Conservation (phyloP, 805 yeast species). For the Barnettozyma salicaria region DNA sequence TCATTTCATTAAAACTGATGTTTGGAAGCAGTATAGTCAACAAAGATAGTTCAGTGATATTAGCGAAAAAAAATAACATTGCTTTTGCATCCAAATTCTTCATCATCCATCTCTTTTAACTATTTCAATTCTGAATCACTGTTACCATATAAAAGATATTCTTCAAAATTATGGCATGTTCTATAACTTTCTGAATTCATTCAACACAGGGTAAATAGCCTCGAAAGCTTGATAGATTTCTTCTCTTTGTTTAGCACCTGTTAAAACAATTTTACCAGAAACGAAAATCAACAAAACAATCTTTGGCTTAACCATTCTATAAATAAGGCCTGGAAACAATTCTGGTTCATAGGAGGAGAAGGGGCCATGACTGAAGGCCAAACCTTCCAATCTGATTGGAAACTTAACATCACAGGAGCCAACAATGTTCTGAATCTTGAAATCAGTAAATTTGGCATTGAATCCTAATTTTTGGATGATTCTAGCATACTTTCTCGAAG, state of each 20-base stretch:
- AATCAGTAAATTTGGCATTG: slow-evolving; percentile 95
- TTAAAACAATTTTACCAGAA: slow-evolving; percentile 92
- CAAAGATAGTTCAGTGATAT: too few species aligned
- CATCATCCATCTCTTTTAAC: too few species aligned
- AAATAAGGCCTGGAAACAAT: slow-evolving; percentile 94
- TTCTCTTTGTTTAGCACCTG: slow-evolving; percentile 98
- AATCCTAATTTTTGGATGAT: slow-evolving; percentile 97
- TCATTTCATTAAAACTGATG: too few species aligned
- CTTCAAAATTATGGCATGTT: too few species aligned
- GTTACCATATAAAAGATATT: too few species aligned
- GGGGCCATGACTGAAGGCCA: slow-evolving; percentile 97
- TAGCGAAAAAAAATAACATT: too few species aligned
- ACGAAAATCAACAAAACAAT: slow-evolving; percentile 94
- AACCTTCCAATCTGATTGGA: slow-evolving; percentile 94
- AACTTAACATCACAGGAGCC: slow-evolving; percentile 98
- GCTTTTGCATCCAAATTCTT: too few species aligned
- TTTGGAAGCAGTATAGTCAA: too few species aligned
- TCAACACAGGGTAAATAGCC: slow-evolving; percentile 95
- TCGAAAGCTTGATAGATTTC: slow-evolving; percentile 98
- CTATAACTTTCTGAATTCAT: slow-evolving; percentile 85
- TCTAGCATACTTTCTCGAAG: slow-evolving; percentile 96
- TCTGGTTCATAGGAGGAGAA: slow-evolving; percentile 99
- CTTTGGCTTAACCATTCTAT: slow-evolving; percentile 99
- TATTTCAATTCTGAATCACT: too few species aligned
- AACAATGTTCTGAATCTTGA: slow-evolving; percentile 96